These are phyloP conservation scores for Nicotiana obtusifolia DNA, from an alignment of 257 asterid species.

Conservation along the genomic window DNA sequence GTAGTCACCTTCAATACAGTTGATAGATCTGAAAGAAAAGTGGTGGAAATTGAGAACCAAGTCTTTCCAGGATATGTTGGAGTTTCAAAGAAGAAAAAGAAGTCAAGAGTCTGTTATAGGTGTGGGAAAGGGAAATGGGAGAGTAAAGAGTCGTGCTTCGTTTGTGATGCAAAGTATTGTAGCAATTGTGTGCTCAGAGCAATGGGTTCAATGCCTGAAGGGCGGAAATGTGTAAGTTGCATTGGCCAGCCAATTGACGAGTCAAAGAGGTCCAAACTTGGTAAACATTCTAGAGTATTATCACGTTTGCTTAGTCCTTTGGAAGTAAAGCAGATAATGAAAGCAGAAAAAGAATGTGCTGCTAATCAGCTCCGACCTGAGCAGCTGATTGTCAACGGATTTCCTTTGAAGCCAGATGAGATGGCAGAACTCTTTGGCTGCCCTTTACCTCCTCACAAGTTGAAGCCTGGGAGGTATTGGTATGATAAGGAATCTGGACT, in stretches of 20 bases:
- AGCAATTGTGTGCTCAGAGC: slow-evolving; percentile 91
- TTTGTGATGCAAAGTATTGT: slow-evolving; percentile 78
- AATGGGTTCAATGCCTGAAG: slow-evolving; percentile 99
- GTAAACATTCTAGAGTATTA: slow-evolving; percentile 66
- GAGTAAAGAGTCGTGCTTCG: slow-evolving; percentile 72
- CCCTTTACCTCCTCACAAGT: slow-evolving; percentile 65
- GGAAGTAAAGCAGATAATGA: slow-evolving; percentile 91
- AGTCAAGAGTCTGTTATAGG: slow-evolving; percentile 62
- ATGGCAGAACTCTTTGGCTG: slow-evolving; percentile 81
- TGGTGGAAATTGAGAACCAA: slow-evolving; percentile 44
- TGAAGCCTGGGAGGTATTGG: slow-evolving; percentile 95
- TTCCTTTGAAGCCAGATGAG: slow-evolving; percentile 73
- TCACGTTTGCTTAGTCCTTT: slow-evolving; percentile 74
- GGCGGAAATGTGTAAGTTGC: slow-evolving; percentile 89
- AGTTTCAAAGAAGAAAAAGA: slow-evolving; percentile 61
- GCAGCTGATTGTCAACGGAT: slow-evolving; percentile 79
- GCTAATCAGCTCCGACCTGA: slow-evolving; percentile 95
- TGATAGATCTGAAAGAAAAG: slow-evolving; percentile 55
- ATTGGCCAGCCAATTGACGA: slow-evolving; percentile 87
- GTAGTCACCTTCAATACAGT: slow-evolving; percentile 63
- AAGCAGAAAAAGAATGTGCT: slow-evolving; percentile 77
- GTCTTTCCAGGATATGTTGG: slow-evolving; percentile 53
- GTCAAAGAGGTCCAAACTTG: slow-evolving; percentile 55
- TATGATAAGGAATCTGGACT: slow-evolving; percentile 92
- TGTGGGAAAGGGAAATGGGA: slow-evolving; percentile 97